These are phyloP conservation scores for Dactylellina sp. DNA, from an alignment of 2,329 filamentous ascomycete genomes.

Conservation along the genomic window DNA sequence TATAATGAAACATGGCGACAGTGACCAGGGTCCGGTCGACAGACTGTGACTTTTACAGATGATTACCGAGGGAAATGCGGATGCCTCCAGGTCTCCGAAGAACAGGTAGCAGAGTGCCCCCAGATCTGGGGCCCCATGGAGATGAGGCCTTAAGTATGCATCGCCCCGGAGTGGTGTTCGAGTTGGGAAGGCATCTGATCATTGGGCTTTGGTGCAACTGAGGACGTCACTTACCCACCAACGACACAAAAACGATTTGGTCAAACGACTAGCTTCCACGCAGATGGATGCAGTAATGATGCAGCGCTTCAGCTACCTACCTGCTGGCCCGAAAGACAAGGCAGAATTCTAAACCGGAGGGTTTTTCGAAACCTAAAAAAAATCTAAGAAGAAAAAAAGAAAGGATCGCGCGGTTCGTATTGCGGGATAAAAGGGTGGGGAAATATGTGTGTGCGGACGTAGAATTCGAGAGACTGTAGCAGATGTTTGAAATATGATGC, in stretches of 20 bases:
- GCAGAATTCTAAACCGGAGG: constrained; percentile 29
- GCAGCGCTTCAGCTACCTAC: constrained; percentile 42
- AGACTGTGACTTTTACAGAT: constrained; percentile 55
- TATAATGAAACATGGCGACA: constrained; percentile 54
- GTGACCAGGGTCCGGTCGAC: constrained; percentile 31
- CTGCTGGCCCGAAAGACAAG: constrained; percentile 16
- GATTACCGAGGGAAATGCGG: constrained; percentile 54
- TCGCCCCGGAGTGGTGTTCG: constrained; percentile 26
- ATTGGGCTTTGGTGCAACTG: constrained; percentile 32
- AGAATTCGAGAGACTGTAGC: neutral
- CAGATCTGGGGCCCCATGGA: constrained; percentile 38
- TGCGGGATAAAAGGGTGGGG: constrained; percentile 49
- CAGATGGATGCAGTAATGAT: constrained; percentile 46
- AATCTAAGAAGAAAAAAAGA: constrained; percentile 40
- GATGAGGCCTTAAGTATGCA: constrained; percentile 47
- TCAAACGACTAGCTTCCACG: constrained; percentile 55
- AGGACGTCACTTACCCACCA: constrained; percentile 55
- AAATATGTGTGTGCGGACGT: neutral
- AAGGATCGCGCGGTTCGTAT: constrained; percentile 13
- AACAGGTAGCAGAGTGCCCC: constrained; percentile 37
- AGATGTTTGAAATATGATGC: constrained; percentile 3
- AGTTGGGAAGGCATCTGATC: constrained; percentile 47
- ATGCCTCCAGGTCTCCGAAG: constrained; percentile 55
- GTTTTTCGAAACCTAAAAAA: constrained; percentile 21
- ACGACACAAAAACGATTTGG: constrained; percentile 41